A percentile compares a stretch with the other conserved stretches of the same genome.
These are phyloP conservation scores for Trichosporon ovoides DNA, from an alignment of 1,284 basidiomycete genomes.

Conservation along the genomic window DNA sequence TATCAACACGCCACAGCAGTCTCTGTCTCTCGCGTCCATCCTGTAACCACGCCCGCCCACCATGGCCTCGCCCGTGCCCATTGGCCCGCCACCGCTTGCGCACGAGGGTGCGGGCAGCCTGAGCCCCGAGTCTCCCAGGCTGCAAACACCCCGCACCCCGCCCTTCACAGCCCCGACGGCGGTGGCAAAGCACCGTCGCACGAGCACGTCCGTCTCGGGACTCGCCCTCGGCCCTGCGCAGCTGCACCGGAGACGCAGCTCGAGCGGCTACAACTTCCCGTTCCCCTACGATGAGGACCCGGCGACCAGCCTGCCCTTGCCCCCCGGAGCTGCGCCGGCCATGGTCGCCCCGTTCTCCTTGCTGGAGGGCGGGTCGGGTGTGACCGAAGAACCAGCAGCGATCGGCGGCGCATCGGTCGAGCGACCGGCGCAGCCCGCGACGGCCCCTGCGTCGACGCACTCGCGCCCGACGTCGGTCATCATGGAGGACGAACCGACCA, in stretches of 20 bases:
- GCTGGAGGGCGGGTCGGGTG: neutral
- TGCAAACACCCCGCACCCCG: neutral
- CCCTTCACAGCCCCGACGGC: neutral
- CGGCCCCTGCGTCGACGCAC: neutral
- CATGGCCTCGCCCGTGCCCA: neutral
- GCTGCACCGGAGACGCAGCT: neutral
- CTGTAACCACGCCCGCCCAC: too few relatives aligned
- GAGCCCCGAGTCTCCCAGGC: neutral
- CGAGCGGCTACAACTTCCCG: neutral
- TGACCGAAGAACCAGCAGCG: neutral
- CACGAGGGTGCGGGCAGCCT: neutral
- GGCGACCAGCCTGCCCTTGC: neutral
- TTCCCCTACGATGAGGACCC: slow-evolving; percentile 2
- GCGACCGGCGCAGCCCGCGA: too few relatives aligned
- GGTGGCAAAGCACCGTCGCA: slow-evolving; percentile 3
- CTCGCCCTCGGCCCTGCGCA: neutral
- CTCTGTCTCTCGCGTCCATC: too few relatives aligned
- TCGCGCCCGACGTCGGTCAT: neutral
- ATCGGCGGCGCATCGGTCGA: neutral
- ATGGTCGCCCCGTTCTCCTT: neutral
- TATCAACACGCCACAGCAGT: too few relatives aligned
- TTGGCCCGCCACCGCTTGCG: neutral
- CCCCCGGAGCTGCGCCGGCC: neutral
- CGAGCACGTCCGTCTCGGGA: neutral
- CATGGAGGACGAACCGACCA: neutral